Evolutionary conservation across 176 grass and related monocot species (phyloP).

Genomic region (Zea mays): Zm-B73-REFERENCE-NAM-5.0 NC_050096.1:216261001-216261500

Average conservation of each 20-base stretch:
- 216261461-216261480: slow-evolving; percentile 35
- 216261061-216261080: slow-evolving; percentile 35
- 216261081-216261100: slow-evolving; percentile 38
- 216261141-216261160: slow-evolving; percentile 41
- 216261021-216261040: too few relatives aligned
- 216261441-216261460: slow-evolving; percentile 27
- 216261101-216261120: slow-evolving; percentile 44
- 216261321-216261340: slow-evolving; percentile 50
- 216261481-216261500: background rate
- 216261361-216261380: background rate
- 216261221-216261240: slow-evolving; percentile 32
- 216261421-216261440: slow-evolving; percentile 34
- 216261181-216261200: background rate
- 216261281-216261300: background rate
- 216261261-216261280: slow-evolving; percentile 56
- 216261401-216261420: slow-evolving; percentile 36
- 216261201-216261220: background rate
- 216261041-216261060: slow-evolving; percentile 21
- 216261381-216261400: slow-evolving; percentile 34
- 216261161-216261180: slow-evolving; percentile 43
- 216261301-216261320: slow-evolving; percentile 45
- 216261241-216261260: slow-evolving; percentile 38
- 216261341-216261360: slow-evolving; percentile 46
- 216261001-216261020: too few relatives aligned
- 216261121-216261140: slow-evolving; percentile 38